A percentile compares a stretch with the other conserved stretches of the same genome.
Evolutionary conservation across 306 rosid species (phyloP).

Genomic region (Quercus gilva): DNA sequence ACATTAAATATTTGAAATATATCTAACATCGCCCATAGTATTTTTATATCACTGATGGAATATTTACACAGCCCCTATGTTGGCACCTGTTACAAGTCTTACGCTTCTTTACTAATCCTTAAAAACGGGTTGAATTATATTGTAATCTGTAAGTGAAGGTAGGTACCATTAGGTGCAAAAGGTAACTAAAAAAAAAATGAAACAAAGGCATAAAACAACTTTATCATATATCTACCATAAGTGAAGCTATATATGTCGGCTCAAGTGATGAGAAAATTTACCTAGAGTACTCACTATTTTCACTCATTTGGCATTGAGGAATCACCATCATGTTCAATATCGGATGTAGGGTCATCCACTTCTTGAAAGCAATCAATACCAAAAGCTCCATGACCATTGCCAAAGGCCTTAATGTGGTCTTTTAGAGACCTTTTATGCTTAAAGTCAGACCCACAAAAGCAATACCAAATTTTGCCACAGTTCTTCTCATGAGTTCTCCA

Average conservation of each 20-base stretch:
- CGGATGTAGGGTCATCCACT: slow-evolving; percentile 41
- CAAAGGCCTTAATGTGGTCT: slow-evolving; percentile 62
- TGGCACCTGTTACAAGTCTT: background rate
- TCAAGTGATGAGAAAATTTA: background rate
- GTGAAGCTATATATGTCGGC: background rate
- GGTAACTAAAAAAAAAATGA: background rate
- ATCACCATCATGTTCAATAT: slow-evolving; percentile 37
- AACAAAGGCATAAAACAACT: background rate
- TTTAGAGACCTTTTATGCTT: slow-evolving; percentile 71
- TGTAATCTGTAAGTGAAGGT: background rate
- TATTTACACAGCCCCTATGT: too few relatives aligned
- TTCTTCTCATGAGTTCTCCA: slow-evolving; percentile 79
- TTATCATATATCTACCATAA: background rate
- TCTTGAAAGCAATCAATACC: slow-evolving; percentile 29
- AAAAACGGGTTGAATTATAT: background rate
- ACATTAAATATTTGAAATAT: too few relatives aligned
- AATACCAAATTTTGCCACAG: slow-evolving; percentile 63
- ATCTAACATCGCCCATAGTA: too few relatives aligned
- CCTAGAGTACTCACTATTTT: background rate
- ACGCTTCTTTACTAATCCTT: background rate
- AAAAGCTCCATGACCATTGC: slow-evolving; percentile 38
- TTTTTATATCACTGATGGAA: too few relatives aligned
- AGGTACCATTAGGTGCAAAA: background rate
- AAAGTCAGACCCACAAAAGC: slow-evolving; percentile 68
- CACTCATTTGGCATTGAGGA: background rate